Base-by-base conservation (phyloP, 441 rosid species). In the Flueggea neowawraea region DNA sequence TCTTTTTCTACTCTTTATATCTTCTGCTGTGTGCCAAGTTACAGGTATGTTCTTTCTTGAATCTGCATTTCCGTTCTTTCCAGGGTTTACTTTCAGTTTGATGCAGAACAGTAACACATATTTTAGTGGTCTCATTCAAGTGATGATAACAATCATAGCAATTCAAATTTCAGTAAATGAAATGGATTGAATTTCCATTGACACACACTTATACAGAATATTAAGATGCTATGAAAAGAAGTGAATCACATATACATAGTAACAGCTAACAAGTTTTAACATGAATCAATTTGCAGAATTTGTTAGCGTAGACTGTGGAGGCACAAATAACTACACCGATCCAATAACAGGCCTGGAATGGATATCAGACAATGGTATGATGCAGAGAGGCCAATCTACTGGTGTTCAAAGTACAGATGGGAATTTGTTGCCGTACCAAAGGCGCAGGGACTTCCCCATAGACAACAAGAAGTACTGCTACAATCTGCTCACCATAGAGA, bases 221-320 rank as follows among this genome's bases (percentile, higher is more conserved):
- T 22, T 22, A 22, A 22, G 28, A n/a, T 22, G 28, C 28, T 22
- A 22, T 22, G 28, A 22, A 22, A 22, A 22, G 28, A 22, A 22
- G 28, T 22, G 28, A 22, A 22, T 22, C 28, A 22, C 28, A 22
- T 22, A 22, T 22, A 22, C 28, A 22, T 22, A 22, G 28, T 22
- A 22, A 22, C 28, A 22, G 28, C 28, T 43, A 43, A n/a, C n/a
- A n/a, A n/a, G n/a, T n/a, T n/a, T n/a, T 43, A 43, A 43, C 12
- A 6, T 6, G 8, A 43, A 43, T 43, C 45, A 6, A 43, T 11
- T 43, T 78, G 83, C 92, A 94, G 99, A 91, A 56, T 94, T 94
- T 70, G 55, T 80, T 64, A 94, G 97, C 69, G 78, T 94, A 77
- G 97, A 94, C 64, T 94, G 99, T 65, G 96, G 99, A 69, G 80